Conservation (phyloP, 352 stramenopile species). For the Peronospora destructor region DNA sequence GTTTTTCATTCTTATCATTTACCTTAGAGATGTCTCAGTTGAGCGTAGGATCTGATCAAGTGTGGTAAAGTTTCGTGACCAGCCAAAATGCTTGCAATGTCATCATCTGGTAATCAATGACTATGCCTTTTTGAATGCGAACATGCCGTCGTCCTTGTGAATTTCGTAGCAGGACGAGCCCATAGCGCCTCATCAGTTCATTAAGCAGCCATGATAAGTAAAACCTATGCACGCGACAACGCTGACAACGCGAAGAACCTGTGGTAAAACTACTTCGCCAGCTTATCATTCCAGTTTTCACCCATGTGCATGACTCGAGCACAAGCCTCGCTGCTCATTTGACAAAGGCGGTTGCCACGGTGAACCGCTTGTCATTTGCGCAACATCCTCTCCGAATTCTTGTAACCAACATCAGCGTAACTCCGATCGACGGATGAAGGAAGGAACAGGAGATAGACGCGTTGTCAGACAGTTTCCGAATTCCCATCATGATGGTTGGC, state of each 20-base stretch:
- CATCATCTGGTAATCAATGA: constrained; percentile 44
- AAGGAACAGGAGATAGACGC: too few relatives aligned
- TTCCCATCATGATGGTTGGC: too few relatives aligned
- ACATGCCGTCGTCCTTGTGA: constrained; percentile 59
- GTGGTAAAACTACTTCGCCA: constrained; percentile 73
- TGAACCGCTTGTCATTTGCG: constrained; percentile 43
- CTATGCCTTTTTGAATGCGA: constrained; percentile 64
- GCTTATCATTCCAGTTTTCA: constrained; percentile 77
- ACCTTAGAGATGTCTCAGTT: constrained; percentile 3
- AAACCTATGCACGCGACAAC: not conserved
- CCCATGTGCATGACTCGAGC: too few relatives aligned
- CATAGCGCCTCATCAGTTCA: constrained; percentile 66
- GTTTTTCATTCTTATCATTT: too few relatives aligned
- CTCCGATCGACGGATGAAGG: too few relatives aligned
- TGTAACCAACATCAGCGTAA: constrained; percentile 43
- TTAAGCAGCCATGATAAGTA: constrained; percentile 7
- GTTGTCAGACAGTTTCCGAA: too few relatives aligned
- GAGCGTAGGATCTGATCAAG: constrained; percentile 4
- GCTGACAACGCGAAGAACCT: constrained; percentile 1
- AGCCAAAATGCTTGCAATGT: constrained; percentile 28
- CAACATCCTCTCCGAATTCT: constrained; percentile 53
- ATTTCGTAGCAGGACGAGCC: constrained; percentile 57
- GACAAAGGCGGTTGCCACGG: constrained; percentile 26
- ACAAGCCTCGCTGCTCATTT: constrained; percentile 29
- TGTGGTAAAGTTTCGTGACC: constrained; percentile 18